phyloP scores from a whole-genome alignment of 768 basidiomycete species.

The Termitomyces sp. region DNA sequence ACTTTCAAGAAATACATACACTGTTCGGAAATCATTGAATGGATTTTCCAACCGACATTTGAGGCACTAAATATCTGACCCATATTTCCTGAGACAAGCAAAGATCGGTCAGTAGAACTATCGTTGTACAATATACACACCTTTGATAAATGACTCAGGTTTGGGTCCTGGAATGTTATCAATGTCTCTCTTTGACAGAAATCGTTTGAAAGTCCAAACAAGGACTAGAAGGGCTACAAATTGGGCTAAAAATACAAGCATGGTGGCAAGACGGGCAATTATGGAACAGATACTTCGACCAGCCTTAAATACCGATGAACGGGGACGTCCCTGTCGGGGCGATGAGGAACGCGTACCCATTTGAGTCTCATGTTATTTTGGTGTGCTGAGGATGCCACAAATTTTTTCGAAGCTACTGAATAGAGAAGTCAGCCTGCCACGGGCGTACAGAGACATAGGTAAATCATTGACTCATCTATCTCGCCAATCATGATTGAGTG shows the following conservation, averaged over 20 bases:
- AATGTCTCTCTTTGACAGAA: slow-evolving; percentile 21
- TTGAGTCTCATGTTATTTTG: not conserved
- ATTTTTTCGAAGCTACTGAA: no score
- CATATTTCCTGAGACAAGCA: slow-evolving; percentile 16
- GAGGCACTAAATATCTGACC: slow-evolving; percentile 11
- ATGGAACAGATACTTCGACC: not conserved
- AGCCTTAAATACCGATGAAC: not conserved
- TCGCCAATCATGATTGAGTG: no score
- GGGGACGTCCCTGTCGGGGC: not conserved
- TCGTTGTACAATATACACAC: slow-evolving; percentile 12
- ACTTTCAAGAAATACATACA: slow-evolving; percentile 4
- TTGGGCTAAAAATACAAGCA: slow-evolving; percentile 5
- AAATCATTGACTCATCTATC: no score
- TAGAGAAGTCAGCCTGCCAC: no score
- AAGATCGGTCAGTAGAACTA: not conserved
- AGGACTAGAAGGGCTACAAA: slow-evolving; percentile 6
- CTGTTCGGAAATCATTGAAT: slow-evolving; percentile 8
- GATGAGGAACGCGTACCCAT: not conserved
- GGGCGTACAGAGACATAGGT: no score
- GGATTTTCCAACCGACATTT: slow-evolving; percentile 16
- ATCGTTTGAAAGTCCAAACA: slow-evolving; percentile 15
- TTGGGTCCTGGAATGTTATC: slow-evolving; percentile 34
- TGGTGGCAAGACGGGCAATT: not conserved
- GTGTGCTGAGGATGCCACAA: no score
- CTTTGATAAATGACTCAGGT: slow-evolving; percentile 26